phyloP scores from a whole-genome alignment of 495 filamentous ascomycete genomes.

The Tirmania nivea region DNA sequence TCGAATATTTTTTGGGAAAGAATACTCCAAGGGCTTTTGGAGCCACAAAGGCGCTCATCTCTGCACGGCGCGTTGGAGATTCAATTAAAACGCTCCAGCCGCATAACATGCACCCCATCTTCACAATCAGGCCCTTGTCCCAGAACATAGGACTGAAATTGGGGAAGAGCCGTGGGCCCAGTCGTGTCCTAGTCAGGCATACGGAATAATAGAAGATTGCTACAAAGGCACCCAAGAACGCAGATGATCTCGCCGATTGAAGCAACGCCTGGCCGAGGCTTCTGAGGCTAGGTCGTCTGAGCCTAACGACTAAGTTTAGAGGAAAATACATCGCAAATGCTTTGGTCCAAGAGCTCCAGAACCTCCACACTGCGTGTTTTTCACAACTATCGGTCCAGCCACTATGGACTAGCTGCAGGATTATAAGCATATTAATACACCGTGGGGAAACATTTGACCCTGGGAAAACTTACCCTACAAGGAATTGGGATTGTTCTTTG shows the following conservation, averaged over 20 bases:
- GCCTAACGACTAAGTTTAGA: constrained; percentile 43
- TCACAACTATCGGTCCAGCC: constrained; percentile 58
- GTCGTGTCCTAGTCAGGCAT: constrained; percentile 56
- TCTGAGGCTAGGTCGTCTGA: constrained; percentile 27
- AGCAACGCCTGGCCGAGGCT: constrained; percentile 28
- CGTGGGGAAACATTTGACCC: not conserved
- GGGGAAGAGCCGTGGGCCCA: constrained; percentile 48
- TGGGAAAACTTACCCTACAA: constrained; percentile 31
- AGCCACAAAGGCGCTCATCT: constrained; percentile 67
- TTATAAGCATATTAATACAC: constrained; percentile 1
- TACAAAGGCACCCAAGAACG: constrained; percentile 68
- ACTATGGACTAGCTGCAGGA: constrained; percentile 50
- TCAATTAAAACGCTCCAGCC: constrained; percentile 74
- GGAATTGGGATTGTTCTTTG: constrained; percentile 50
- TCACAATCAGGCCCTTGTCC: constrained; percentile 45
- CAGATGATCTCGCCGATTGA: constrained; percentile 49
- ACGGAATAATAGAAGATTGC: constrained; percentile 72
- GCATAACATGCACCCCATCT: constrained; percentile 52
- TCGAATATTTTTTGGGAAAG: constrained; percentile 51
- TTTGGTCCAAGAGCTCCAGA: constrained; percentile 48
- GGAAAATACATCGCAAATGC: constrained; percentile 65
- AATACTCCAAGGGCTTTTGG: constrained; percentile 61
- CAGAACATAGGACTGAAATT: constrained; percentile 26
- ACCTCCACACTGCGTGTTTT: constrained; percentile 48
- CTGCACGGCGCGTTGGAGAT: constrained; percentile 42